These are phyloP conservation scores for Echites panduratus DNA, from an alignment of 257 asterid genomes.

Conservation along the genomic window DNA sequence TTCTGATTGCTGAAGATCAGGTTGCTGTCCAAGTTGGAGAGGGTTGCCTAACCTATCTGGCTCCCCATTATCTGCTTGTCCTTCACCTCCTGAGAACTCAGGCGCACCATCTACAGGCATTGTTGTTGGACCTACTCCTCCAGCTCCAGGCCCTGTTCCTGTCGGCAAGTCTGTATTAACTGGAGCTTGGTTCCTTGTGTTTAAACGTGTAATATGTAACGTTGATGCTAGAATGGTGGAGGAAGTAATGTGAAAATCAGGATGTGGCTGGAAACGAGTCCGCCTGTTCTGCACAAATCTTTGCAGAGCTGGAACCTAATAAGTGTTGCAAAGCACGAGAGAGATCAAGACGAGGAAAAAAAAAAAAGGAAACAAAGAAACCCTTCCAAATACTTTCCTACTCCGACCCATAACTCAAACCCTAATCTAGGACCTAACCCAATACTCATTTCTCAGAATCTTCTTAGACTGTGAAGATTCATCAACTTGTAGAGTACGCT, in stretches of 20 bases:
- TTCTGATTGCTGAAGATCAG: constrained; percentile 56
- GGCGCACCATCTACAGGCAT: constrained; percentile 32
- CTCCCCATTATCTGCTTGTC: constrained; percentile 33
- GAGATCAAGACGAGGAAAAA: neutral
- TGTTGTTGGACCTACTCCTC: constrained; percentile 35
- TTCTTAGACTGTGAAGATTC: too few relatives aligned
- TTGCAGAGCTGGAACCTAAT: constrained; percentile 93
- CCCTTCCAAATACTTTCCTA: too few relatives aligned
- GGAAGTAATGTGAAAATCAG: constrained; percentile 90
- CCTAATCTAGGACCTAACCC: too few relatives aligned
- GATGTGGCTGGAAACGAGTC: constrained; percentile 86
- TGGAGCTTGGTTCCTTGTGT: constrained; percentile 55
- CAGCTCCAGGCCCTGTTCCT: constrained; percentile 40
- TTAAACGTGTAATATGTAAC: constrained; percentile 79
- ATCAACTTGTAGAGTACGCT: too few relatives aligned
- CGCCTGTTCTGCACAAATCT: constrained; percentile 86
- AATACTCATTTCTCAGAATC: too few relatives aligned
- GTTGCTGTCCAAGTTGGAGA: constrained; percentile 51
- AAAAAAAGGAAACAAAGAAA: too few relatives aligned
- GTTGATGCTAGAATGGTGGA: constrained; percentile 94
- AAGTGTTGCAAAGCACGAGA: neutral
- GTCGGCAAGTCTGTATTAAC: constrained; percentile 42
- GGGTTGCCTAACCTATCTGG: constrained; percentile 56
- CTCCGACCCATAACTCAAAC: too few relatives aligned
- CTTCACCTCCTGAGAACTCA: constrained; percentile 43